phyloP scores from a whole-genome alignment of 2,329 filamentous ascomycete species.

The Bipolaris victoriae region DNA sequence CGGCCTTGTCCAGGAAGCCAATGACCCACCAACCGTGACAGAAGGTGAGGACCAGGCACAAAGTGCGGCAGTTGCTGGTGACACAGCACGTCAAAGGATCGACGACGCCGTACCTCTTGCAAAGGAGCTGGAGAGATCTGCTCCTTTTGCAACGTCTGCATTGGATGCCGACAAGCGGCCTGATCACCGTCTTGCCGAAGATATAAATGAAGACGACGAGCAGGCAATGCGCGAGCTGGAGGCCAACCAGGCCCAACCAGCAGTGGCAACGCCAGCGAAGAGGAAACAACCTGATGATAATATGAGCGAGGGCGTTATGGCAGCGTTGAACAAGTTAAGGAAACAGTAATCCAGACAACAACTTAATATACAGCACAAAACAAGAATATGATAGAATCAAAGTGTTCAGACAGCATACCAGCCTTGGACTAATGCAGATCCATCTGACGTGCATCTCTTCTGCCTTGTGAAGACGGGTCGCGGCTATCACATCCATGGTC shows the following conservation, averaged over 20 bases:
- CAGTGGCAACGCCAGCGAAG: constrained; percentile 33
- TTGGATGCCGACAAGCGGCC: constrained; percentile 49
- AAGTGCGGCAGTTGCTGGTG: constrained; percentile 21
- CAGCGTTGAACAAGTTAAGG: constrained; percentile 63
- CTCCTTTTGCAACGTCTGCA: constrained; percentile 19
- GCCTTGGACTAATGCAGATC: not conserved
- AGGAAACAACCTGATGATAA: constrained; percentile 51
- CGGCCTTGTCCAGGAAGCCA: constrained; percentile 48
- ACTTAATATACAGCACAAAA: not conserved
- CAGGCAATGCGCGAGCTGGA: constrained; percentile 52
- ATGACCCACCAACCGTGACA: constrained; percentile 29
- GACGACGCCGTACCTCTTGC: constrained; percentile 42
- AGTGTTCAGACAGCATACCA: not conserved
- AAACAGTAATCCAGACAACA: constrained; percentile 29
- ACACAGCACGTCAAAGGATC: constrained; percentile 37
- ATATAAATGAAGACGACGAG: constrained; percentile 53
- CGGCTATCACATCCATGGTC: not conserved
- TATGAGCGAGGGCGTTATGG: constrained; percentile 64
- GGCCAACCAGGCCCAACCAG: constrained; percentile 32
- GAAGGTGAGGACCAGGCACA: constrained; percentile 28
- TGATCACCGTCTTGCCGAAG: constrained; percentile 42
- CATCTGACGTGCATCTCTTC: not conserved
- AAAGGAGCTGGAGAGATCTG: constrained; percentile 28
- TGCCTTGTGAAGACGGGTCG: not conserved
- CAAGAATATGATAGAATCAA: not conserved